Evolutionary conservation across 768 basidiomycete species (phyloP).

Genomic region (Phanerochaete sordida): DNA sequence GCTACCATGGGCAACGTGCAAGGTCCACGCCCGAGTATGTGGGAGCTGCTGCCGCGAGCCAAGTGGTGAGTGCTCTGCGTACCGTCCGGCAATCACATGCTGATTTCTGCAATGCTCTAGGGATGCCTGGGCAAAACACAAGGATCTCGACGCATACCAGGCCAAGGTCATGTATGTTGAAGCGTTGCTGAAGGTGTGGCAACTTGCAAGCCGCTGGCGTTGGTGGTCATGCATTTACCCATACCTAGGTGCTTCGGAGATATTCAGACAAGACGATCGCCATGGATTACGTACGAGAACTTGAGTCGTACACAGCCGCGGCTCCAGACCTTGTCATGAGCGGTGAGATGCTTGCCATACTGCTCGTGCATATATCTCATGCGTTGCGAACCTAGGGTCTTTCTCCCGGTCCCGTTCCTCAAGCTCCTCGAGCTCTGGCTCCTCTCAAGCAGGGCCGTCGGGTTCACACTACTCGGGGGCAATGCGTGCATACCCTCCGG

Average conservation of each 20-base stretch:
- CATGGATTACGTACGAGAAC: slow-evolving; percentile 68
- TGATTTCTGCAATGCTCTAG: slow-evolving; percentile 34
- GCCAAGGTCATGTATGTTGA: slow-evolving; percentile 92
- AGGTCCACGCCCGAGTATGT: slow-evolving; percentile 74
- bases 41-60: slow-evolving; percentile 88
- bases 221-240: neutral
- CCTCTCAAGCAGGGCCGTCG: slow-evolving; percentile 39
- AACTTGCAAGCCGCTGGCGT: neutral
- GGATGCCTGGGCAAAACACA: slow-evolving; percentile 96
- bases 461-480: slow-evolving; percentile 15
- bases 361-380: neutral
- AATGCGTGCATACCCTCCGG: slow-evolving; percentile 8
- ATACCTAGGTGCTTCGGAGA: slow-evolving; percentile 67
- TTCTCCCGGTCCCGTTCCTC: slow-evolving; percentile 50
- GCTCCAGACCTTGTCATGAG: slow-evolving; percentile 62
- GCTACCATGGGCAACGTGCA: slow-evolving; percentile 90
- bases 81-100: slow-evolving; percentile 17
- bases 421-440: slow-evolving; percentile 62
- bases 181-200: slow-evolving; percentile 73
- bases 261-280: slow-evolving; percentile 84
- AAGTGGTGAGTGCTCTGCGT: slow-evolving; percentile 69
- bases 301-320: slow-evolving; percentile 74
- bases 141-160: slow-evolving; percentile 70
- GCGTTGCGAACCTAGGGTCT: slow-evolving; percentile 24
- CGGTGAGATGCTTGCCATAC: slow-evolving; percentile 38